phyloP scores from a whole-genome alignment of 495 filamentous ascomycete genomes.

The Clohesyomyces aquaticus region DNA sequence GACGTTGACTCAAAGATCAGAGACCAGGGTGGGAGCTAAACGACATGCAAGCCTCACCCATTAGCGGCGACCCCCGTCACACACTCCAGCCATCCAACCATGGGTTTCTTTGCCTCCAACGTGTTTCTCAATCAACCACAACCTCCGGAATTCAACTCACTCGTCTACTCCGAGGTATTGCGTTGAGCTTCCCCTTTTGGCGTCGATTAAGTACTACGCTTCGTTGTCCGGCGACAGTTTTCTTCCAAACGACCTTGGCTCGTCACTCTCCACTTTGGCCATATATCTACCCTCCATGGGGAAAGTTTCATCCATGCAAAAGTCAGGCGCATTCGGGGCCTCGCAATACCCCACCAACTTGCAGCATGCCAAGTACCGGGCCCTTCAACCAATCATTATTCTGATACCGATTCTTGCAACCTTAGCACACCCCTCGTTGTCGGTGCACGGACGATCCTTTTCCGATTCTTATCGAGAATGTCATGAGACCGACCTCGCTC shows the following conservation, averaged over 20 bases:
- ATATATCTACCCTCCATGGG: background rate
- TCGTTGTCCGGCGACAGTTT: no score
- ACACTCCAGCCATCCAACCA: background rate
- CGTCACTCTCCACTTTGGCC: background rate
- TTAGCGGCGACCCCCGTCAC: background rate
- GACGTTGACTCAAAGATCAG: slow-evolving; percentile 1
- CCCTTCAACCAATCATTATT: background rate
- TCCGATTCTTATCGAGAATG: background rate
- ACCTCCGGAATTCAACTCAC: background rate
- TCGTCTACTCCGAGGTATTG: no score
- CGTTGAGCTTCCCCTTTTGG: background rate
- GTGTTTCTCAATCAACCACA: background rate
- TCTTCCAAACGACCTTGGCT: background rate
- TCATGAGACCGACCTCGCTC: background rate
- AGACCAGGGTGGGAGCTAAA: background rate
- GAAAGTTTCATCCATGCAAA: background rate
- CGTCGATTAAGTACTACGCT: background rate
- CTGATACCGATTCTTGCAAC: background rate
- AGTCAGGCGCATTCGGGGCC: background rate
- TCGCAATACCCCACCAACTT: background rate
- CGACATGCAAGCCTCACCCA: slow-evolving; percentile 11
- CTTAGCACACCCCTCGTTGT: background rate
- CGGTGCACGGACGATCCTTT: background rate
- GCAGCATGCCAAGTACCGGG: background rate
- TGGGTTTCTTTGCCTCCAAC: background rate